Percentiles rank a stretch among this genome's conserved stretches.
Conservation (phyloP, 2,329 filamentous ascomycete species). For the Hypoxylon sp. region DNA sequence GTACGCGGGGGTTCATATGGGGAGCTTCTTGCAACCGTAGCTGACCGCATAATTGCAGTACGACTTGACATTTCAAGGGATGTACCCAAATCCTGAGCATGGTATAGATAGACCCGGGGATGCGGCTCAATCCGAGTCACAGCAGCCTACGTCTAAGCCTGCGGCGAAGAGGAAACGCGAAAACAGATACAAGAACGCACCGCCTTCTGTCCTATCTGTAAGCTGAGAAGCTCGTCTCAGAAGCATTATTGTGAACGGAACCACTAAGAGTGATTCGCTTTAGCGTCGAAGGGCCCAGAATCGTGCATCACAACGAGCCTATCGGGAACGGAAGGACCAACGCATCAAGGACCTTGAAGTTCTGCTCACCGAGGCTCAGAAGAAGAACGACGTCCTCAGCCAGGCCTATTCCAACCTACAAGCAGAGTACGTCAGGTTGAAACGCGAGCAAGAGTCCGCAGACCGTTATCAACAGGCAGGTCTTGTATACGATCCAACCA, state of each 20-base stretch:
- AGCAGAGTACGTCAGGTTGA: conserved; percentile 58
- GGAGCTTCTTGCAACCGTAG: background rate
- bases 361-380: conserved; percentile 65
- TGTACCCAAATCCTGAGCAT: conserved; percentile 46
- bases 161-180: conserved; percentile 63
- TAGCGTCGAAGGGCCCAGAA: conserved; percentile 71
- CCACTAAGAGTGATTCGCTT: conserved; percentile 30
- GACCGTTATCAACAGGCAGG: conserved; percentile 44
- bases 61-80: conserved; percentile 49
- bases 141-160: conserved; percentile 51
- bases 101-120: conserved; percentile 45
- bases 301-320: conserved; percentile 70
- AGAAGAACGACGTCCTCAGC: conserved; percentile 67
- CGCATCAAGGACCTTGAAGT: conserved; percentile 73
- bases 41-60: conserved; percentile 49
- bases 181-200: conserved; percentile 66
- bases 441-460: conserved; percentile 50
- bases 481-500: conserved; percentile 44
- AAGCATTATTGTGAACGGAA: conserved; percentile 4
- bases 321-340: conserved; percentile 73
- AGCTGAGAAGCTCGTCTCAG: conserved; percentile 41
- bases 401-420: conserved; percentile 66
- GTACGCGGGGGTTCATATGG: conserved; percentile 47
- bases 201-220: conserved; percentile 63
- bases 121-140: conserved; percentile 42